Evolutionary conservation across 495 filamentous ascomycete species (phyloP).

Genomic region (Penicillium mononematosum): DNA sequence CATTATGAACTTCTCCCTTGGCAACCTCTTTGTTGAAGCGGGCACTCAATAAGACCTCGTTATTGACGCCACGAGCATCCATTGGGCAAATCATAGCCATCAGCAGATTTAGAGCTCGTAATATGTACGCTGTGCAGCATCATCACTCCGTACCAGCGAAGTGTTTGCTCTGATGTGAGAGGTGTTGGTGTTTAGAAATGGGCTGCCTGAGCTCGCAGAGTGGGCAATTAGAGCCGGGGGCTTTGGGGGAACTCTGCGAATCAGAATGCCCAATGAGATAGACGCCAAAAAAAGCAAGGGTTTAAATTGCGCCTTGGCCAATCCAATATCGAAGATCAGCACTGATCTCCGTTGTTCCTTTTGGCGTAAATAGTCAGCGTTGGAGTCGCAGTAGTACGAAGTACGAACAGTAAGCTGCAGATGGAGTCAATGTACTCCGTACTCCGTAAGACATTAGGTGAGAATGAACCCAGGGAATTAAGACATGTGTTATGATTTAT

Average conservation of each 20-base stretch:
- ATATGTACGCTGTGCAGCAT: neutral
- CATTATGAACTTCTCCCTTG: conserved; percentile 10
- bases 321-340: neutral
- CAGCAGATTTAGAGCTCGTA: neutral
- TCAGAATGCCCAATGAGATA: neutral
- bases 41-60: conserved; percentile 12
- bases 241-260: neutral
- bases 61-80: neutral
- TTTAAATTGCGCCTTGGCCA: neutral
- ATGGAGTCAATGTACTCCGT: neutral
- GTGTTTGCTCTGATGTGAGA: conserved; percentile 8
- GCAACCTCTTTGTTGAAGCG: conserved; percentile 12
- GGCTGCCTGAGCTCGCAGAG: conserved; percentile 8
- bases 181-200: conserved; percentile 11
- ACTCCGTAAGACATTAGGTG: neutral
- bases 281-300: neutral
- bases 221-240: conserved; percentile 7
- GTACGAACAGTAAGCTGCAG: neutral
- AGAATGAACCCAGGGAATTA: neutral
- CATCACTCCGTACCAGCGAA: neutral
- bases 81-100: neutral
- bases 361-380: neutral
- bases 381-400: neutral
- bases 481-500: neutral
- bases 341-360: neutral